Evolutionary conservation across 1,139 yeast genomes (phyloP), one percentile per base, ranked within the genome.

Genomic region (Hansenula sp.): DNA sequence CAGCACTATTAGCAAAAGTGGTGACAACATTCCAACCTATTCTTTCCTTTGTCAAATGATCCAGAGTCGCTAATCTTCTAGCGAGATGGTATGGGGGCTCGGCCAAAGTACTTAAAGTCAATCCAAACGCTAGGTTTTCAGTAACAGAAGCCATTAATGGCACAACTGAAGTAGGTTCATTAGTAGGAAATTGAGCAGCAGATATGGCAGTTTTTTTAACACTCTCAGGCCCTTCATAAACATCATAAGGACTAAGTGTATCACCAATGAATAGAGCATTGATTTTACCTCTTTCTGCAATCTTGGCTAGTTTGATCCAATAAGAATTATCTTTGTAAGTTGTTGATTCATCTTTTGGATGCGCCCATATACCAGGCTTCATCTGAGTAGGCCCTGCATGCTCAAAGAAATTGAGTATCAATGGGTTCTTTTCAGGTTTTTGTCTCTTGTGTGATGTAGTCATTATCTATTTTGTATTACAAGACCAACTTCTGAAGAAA

Each of bases 21-120:
- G 71, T 61, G 20, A 68, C 73, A 22, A 68, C 58, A 44, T 68
- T 68, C 73, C 73, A 68, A 7, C 72, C 73, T 37, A 68, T 59
- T 52, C 73, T 57, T 4, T 72, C 72, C 18, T 61, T 60, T 11
- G 71, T 60, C 38, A 68, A 57, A 37, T 65, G 66, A 43, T 65
- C 70, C 36, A 66, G 50, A 1, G 70, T 62, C 6, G 69, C 69
- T 38, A 66, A 50, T 42, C 71, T 55, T 49, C 71, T 61, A 6
- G 68, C 61, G 38, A 66, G 59, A 48, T 64, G 70, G 44, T 64
- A 68, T 1, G 72, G 72, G 5, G 63, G 61, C 43, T 67, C 73
- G 40, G 68, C 64, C 22, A 68, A 65, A 12, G 72, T 67, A 21
- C 66, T 56, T 41, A 66, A 65, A 4, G 72, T 67, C 11, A 67